Base-by-base conservation (phyloP, 1,284 basidiomycete species). In the Boletus mariae region DNA sequence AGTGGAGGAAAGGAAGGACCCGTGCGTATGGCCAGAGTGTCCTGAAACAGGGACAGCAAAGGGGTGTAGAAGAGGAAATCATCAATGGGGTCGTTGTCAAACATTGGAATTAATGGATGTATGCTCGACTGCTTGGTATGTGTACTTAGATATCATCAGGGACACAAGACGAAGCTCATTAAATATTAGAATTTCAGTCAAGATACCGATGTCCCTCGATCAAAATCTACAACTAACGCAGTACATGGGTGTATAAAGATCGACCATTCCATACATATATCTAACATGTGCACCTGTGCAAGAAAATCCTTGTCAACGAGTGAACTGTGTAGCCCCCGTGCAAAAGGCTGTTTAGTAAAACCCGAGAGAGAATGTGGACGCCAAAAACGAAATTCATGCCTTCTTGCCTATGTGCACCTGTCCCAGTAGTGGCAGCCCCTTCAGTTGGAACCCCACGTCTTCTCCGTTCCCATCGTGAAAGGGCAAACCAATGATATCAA, bases 341-440 rank as follows among this genome's bases (percentile, higher is more conserved):
- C 53, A 51, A n/a, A 43, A n/a, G 17, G 43, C 11, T 23, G n/a
- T 40, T 13, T 3, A 32, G 37, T 31, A 13, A 53, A 34, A 29
- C 40, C 11, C 31, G 40, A 54, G 47, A 44, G 28, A 45, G 28
- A 35, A 17, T 10, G 8, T 43, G 32, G 49, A 23, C 5, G 43
- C 43, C 32, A 45, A 26, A 38, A n/a, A 32, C 4, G 15, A 25
- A 23, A 11, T 20, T 62, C 47, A 62, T n/a, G 38, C n/a, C 62
- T 78, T 82, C 78, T 83, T 87, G 52, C 84, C 82, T 13, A 90
- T 73, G 43, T 73, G 73, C 5, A 90, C 82, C 52, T 72, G 80
- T 4, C 88, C 87, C 47, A 75, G 74, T 59, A 90, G 83, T 12
- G 88, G 87, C 6, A 90, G 66, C 0, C 80, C 84, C 5, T 68